Base-by-base conservation (phyloP, 176 grass and related monocot genomes). In the Cenchrus americanus region DNA sequence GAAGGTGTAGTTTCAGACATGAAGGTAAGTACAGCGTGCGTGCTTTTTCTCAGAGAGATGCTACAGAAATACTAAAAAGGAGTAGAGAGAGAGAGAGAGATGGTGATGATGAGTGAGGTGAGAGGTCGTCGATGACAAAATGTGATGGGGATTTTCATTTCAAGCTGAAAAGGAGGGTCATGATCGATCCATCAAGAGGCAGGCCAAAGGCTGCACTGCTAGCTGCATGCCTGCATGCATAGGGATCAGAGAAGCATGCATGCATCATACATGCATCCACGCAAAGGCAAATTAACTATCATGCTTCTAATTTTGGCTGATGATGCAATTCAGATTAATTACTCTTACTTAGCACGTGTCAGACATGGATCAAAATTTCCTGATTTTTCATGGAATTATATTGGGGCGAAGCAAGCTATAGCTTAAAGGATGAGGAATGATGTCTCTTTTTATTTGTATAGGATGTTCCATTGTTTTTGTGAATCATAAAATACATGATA, bases 91-190 rank as follows among this genome's bases (percentile, higher is more conserved):
- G 51, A 54, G 37, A 22, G 10, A 58, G n/a, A 60, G 74, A 73
- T 71, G 66, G 65, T 49, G 59, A 67, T 26, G 66, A 64, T 46
- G 47, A 9, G 10, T 42, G 49, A 49, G 52, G 57, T 66, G 68
- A 58, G 43, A 14, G 67, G 42, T 23, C 21, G 24, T 48, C 24
- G 49, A 50, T 79, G 65, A 62, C 76, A 54, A 63, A 71, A 73
- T 64, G 1, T 77, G 88, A 90, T 60, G 21, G 24, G 24, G 2
- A 10, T 50, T 73, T 82, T 66, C 59, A 43, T 68, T 80, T 81
- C 73, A 86, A 73, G 34, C 79, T 78, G 73, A 78, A 78, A 82
- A 90, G 21, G 73, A 71, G 43, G 8, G 8, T 82, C 80, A 65
- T 73, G 22, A 51, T 55, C 18, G 79, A 42, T 71, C 21, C 3